These are phyloP conservation scores for carrot (Daucus carota) DNA, from an alignment of 129 eudicot genomes.

Conservation along the genomic window DNA sequence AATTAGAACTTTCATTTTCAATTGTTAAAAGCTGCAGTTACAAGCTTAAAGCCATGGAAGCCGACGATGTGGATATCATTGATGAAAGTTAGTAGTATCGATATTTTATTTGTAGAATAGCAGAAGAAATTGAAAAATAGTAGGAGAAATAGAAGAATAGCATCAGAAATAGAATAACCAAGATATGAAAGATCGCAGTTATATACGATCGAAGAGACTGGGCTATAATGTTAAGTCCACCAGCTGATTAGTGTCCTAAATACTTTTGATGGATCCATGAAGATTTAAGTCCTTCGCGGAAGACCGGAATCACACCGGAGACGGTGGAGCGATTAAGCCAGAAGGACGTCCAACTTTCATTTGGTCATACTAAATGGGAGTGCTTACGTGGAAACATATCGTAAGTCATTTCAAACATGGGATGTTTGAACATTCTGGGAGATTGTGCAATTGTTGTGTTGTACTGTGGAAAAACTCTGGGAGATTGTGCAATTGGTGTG, in stretches of 20 bases:
- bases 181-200: too few species aligned
- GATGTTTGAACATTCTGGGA: slow-evolving; percentile 86
- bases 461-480: slow-evolving; percentile 78
- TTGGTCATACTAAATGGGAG: slow-evolving; percentile 57
- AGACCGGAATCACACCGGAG: slow-evolving; percentile 58
- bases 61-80: too few species aligned
- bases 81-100: too few species aligned
- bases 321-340: slow-evolving; percentile 56
- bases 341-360: slow-evolving; percentile 54
- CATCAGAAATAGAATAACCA: too few species aligned
- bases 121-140: too few species aligned
- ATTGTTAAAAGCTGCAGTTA: too few species aligned
- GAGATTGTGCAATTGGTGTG: too few species aligned
- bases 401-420: slow-evolving; percentile 45
- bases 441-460: slow-evolving; percentile 59
- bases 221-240: slow-evolving; percentile 18
- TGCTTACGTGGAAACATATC: slow-evolving; percentile 55
- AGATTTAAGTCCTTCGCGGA: slow-evolving; percentile 81
- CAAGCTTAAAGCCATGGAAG: too few species aligned
- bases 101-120: too few species aligned
- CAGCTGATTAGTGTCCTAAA: slow-evolving; percentile 53
- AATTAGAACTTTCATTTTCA: too few species aligned
- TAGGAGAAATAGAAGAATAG: too few species aligned
- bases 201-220: slow-evolving; percentile 8
- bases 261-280: slow-evolving; percentile 78